A percentile compares a stretch with the other conserved stretches of the same genome.
Evolutionary conservation across 179 eudicot genomes (phyloP).

Genomic region (Carnegiea gigantea): DNA sequence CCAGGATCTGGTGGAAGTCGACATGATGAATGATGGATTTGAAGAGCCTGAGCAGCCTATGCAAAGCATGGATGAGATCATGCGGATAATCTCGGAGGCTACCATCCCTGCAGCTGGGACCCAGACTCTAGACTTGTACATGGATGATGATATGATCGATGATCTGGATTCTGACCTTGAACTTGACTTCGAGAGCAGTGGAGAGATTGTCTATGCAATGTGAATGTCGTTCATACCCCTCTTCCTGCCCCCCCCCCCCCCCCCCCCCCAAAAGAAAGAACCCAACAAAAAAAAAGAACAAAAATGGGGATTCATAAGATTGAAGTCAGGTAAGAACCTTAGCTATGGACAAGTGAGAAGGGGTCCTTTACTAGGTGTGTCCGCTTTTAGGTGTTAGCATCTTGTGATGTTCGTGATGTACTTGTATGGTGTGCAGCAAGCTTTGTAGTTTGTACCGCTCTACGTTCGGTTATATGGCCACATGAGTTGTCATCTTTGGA

Average conservation of each 20-base stretch:
- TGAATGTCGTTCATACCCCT: constrained; percentile 35
- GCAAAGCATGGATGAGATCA: constrained; percentile 84
- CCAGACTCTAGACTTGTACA: constrained; percentile 53
- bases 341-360: constrained; percentile 1
- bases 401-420: background rate
- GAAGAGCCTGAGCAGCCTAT: constrained; percentile 94
- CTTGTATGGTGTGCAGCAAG: background rate
- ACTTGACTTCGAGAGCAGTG: constrained; percentile 89
- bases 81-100: constrained; percentile 96
- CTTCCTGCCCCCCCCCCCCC: no score
- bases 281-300: no score
- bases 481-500: constrained; percentile 8
- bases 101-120: constrained; percentile 80
- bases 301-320: background rate
- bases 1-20: constrained; percentile 69
- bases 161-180: constrained; percentile 88
- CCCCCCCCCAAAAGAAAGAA: no score
- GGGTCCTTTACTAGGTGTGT: background rate
- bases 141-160: constrained; percentile 82
- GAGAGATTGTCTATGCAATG: constrained; percentile 88
- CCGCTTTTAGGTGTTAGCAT: background rate
- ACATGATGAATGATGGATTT: constrained; percentile 43
- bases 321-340: background rate
- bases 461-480: background rate
- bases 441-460: background rate